Percentiles rank a stretch among this genome's conserved stretches.
Evolutionary conservation across 805 yeast genomes (phyloP).

Genomic region (Clavispora vitiphila): DNA sequence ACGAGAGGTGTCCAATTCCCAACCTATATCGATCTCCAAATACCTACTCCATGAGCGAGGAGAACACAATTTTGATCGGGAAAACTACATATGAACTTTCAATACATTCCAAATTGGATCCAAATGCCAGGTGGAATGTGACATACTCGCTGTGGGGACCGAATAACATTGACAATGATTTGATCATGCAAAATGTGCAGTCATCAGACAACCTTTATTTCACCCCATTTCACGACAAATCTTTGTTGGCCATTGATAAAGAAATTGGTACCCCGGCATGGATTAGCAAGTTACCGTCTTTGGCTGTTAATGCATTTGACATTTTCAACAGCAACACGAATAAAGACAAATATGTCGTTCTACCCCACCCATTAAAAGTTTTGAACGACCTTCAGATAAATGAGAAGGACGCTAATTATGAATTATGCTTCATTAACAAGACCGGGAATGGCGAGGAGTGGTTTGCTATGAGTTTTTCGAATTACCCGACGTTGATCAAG

Average conservation of each 20-base stretch:
- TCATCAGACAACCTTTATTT: slow-evolving; percentile 73
- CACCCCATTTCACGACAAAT: slow-evolving; percentile 78
- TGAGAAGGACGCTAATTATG: slow-evolving; percentile 17
- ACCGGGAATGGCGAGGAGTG: slow-evolving; percentile 62
- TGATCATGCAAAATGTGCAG: slow-evolving; percentile 41
- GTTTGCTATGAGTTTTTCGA: slow-evolving; percentile 77
- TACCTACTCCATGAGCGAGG: neutral
- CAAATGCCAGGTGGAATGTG: slow-evolving; percentile 68
- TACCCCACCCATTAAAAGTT: slow-evolving; percentile 65
- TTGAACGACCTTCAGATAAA: slow-evolving; percentile 27
- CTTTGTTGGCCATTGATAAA: slow-evolving; percentile 70
- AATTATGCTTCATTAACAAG: slow-evolving; percentile 60
- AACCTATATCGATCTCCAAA: slow-evolving; percentile 14
- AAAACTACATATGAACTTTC: slow-evolving; percentile 66
- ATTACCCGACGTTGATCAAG: slow-evolving; percentile 77
- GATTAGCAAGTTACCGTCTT: slow-evolving; percentile 68
- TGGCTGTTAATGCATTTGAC: slow-evolving; percentile 78
- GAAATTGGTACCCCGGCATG: slow-evolving; percentile 70
- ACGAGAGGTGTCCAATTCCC: slow-evolving; percentile 33
- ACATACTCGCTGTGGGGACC: slow-evolving; percentile 90
- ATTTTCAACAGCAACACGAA: slow-evolving; percentile 37
- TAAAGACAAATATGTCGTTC: slow-evolving; percentile 38
- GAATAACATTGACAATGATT: slow-evolving; percentile 68
- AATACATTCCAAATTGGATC: slow-evolving; percentile 68
- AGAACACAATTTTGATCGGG: slow-evolving; percentile 51